Conservation (phyloP, 75 land plant genomes). For the Cupressus sempervirens region DNA sequence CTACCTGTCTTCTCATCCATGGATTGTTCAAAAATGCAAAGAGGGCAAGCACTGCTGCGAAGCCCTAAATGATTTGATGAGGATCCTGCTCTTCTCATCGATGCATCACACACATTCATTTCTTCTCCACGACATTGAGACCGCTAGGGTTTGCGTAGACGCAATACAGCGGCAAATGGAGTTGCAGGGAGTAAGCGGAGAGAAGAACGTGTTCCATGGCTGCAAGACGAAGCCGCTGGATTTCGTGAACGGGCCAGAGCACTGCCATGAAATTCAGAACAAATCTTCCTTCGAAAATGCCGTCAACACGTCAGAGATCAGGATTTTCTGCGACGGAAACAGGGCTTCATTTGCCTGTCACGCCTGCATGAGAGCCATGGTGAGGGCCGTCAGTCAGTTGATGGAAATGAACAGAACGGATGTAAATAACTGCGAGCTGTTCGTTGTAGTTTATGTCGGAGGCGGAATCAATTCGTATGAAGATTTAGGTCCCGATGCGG, state of each 20-base stretch:
- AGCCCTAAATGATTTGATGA: background rate
- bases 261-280: background rate
- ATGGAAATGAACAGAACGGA: background rate
- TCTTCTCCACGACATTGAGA: background rate
- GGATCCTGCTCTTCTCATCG: conserved; percentile 1
- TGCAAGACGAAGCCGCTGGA: background rate
- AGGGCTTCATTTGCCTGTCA: background rate
- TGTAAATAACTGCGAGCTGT: background rate
- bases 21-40: background rate
- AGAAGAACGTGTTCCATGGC: background rate
- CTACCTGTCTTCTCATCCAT: background rate
- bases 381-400: background rate
- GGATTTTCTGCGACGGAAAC: background rate
- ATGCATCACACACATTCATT: background rate
- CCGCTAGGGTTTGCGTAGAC: background rate
- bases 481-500: background rate
- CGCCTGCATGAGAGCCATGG: conserved; percentile 2
- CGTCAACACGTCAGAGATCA: background rate
- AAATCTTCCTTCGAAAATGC: background rate
- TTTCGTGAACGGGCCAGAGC: background rate
- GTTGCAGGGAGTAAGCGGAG: background rate
- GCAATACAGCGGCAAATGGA: background rate
- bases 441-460: background rate
- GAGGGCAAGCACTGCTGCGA: background rate
- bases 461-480: background rate